Percentiles rank a stretch among this genome's conserved stretches.
Conservation (phyloP, 306 rosid species). For the Malus orientalis region DNA sequence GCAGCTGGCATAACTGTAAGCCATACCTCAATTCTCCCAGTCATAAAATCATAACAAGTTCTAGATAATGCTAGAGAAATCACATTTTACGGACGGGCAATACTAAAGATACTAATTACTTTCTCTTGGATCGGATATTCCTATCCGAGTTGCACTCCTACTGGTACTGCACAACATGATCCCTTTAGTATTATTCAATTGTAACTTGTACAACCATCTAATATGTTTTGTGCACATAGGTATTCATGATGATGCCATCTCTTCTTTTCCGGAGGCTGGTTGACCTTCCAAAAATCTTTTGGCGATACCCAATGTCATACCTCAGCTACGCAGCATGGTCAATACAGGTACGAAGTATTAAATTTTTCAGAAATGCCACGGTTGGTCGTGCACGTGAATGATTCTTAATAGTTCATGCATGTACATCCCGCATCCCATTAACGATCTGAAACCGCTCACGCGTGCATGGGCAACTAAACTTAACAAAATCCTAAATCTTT, state of each 20-base stretch:
- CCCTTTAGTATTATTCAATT: too few relatives aligned
- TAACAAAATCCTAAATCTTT: not conserved
- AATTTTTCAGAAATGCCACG: not conserved
- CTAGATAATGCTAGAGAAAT: not conserved
- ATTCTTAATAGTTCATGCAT: not conserved
- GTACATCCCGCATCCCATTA: not conserved
- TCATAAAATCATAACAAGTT: not conserved
- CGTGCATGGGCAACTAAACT: not conserved
- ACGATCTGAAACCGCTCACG: not conserved
- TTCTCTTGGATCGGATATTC: not conserved
- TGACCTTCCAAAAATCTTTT: constrained; percentile 41
- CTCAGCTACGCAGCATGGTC: constrained; percentile 44
- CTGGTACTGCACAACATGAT: too few relatives aligned
- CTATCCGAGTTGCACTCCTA: too few relatives aligned
- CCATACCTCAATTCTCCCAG: not conserved
- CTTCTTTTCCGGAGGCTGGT: constrained; percentile 20
- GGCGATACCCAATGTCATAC: constrained; percentile 58
- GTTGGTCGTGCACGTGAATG: not conserved
- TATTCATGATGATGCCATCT: constrained; percentile 48
- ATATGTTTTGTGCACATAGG: constrained; percentile 6
- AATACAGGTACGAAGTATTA: constrained; percentile 23
- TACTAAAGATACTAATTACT: not conserved
- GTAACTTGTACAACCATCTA: not conserved
- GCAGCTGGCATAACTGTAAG: constrained; percentile 37
- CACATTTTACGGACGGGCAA: not conserved